phyloP scores from a whole-genome alignment of 2,329 filamentous ascomycete species.

The Lizonia empirigonia region DNA sequence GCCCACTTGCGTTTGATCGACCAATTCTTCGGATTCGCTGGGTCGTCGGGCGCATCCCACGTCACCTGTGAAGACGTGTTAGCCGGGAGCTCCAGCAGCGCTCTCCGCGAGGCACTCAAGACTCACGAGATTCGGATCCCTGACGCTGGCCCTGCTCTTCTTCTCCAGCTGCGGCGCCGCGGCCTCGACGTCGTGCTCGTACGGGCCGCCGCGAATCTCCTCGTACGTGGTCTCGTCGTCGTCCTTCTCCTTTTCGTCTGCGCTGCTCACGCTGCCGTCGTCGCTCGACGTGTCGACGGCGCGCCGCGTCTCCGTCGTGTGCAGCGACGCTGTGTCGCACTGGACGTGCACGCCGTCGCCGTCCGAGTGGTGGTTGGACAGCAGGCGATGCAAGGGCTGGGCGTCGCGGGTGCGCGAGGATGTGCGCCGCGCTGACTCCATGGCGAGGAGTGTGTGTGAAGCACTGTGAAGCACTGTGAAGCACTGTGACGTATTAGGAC shows the following conservation, averaged over 20 bases:
- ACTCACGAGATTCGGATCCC: conserved; percentile 43
- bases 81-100: conserved; percentile 2
- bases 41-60: conserved; percentile 55
- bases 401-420: conserved; percentile 22
- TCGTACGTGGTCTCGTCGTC: conserved; percentile 29
- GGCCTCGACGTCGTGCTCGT: conserved; percentile 42
- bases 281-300: conserved; percentile 14
- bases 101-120: no score
- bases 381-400: conserved; percentile 33
- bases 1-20: conserved; percentile 50
- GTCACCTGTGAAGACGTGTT: conserved; percentile 43
- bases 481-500: no score
- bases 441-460: not conserved
- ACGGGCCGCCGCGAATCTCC: conserved; percentile 36
- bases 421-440: conserved; percentile 7
- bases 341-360: conserved; percentile 34
- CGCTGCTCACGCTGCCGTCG: conserved; percentile 17
- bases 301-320: conserved; percentile 35
- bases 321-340: conserved; percentile 26
- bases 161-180: conserved; percentile 28
- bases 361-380: conserved; percentile 41
- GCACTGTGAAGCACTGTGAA: not conserved
- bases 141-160: conserved; percentile 30
- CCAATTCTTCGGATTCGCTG: conserved; percentile 57
- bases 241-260: conserved; percentile 14